Base-by-base conservation (phyloP, 2,329 filamentous ascomycete genomes). In the Cladosporium velox region DNA sequence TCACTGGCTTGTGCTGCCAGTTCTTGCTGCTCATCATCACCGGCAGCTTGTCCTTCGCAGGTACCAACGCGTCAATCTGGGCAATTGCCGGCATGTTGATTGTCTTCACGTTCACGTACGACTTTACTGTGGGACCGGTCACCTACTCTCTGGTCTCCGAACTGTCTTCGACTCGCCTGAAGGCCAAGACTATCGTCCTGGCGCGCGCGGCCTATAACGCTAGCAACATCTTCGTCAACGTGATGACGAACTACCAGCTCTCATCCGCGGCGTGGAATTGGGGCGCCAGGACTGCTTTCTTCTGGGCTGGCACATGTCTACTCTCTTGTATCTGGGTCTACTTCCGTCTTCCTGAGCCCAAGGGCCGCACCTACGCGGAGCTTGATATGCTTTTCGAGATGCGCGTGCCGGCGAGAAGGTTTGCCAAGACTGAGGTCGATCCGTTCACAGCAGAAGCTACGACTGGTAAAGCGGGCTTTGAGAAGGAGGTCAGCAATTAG, bases 141-240 rank as follows among this genome's bases (percentile, higher is more conserved):
- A 26, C 62, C 6, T 65, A 59, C 12, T 54, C 47, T 12, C 24
- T 63, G 32, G 60, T 63, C 3, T 63, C 60, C n/a, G 60, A 63
- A 11, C 49, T 63, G 8, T 92, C 91, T 0, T 92, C 91, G 0
- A 87, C 91, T 18, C 86, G 92, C 1, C 84, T 96, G 34, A 90
- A 92, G 73, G 92, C 93, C 80, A 96, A 96, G 82, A 96, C 93
- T 0, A 90, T 96, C n/a, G 92, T 93, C 0, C 84, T 96, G 1
- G 91, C 90, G 1, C 89, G 92, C 62, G 90, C 91, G 70, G 80
- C 92, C 18, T 82, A 79, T 82, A 63, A 63, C 30, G 60, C 60
- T 7, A 63, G 60, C 60, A 63, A 63, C 34, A 63, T 63, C 34
- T 58, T 58, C 24, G 60, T 63, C 49, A 63, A 63, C 24, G 60